Base-by-base conservation (phyloP, 176 grass and related monocot genomes). In the Otatea glauca region DNA sequence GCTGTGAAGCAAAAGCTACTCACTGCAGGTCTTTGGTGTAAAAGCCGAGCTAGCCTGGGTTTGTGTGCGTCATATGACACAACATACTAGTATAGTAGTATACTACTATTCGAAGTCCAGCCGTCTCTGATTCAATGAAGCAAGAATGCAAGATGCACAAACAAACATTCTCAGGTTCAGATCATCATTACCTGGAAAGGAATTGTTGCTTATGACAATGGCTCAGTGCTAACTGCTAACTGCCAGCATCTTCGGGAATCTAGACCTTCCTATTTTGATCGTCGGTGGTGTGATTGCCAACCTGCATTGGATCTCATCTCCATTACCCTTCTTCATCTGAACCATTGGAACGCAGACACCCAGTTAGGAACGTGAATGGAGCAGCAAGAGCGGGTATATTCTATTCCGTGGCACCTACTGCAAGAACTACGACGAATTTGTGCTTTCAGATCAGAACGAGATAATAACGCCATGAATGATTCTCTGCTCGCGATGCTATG, bases 111-210 rank as follows among this genome's bases (percentile, higher is more conserved):
- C 6, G 27, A 35, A 41, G 75, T 32, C 41, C 5, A 7, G 18
- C 67, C 24, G 29, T 50, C 44, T 38, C 42, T 63, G 27, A 43
- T 18, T 38, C 65, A 35, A 24, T 44, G 45, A 37, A 8, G n/a
- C n/a, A n/a, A n/a, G n/a, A n/a, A n/a, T n/a, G 17, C 34, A 25
- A 25, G 21, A 65, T 48, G 16, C 62, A 10, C 32, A 65, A 58
- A 75, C 78, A 68, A 58, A 75, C 85, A 75, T 75, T 75, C 85
- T 11, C 35, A 4, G 4, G 43, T 17, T 74, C 70, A 41, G 75
- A 20, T 38, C 12, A 43, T 51, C 11, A 51, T n/a, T n/a, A n/a
- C n/a, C n/a, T n/a, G n/a, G n/a, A n/a, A n/a, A n/a, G n/a, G n/a
- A n/a, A n/a, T n/a, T n/a, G n/a, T n/a, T n/a, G n/a, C n/a, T n/a